phyloP scores from a whole-genome alignment of 2,329 filamentous ascomycete genomes.

The Ceratocystis cacaofunesta region DNA sequence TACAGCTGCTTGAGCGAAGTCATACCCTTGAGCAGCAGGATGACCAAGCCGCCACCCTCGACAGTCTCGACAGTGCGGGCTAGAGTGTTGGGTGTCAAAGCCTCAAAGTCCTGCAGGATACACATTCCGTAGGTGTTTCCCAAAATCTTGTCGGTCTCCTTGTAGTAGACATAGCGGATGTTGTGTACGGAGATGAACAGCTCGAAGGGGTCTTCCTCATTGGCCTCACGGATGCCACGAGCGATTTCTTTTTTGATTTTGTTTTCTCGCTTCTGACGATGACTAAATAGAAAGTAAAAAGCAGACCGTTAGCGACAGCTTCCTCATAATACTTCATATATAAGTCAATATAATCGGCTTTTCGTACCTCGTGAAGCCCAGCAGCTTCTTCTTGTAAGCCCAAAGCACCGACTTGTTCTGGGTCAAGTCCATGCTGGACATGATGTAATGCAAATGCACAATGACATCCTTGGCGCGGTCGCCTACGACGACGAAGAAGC shows the following conservation, averaged over 20 bases:
- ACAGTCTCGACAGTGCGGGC: slow-evolving; percentile 94
- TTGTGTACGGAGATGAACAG: slow-evolving; percentile 92
- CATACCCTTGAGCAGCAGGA: slow-evolving; percentile 90
- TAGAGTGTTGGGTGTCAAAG: slow-evolving; percentile 89
- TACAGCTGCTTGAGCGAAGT: slow-evolving; percentile 94
- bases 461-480: slow-evolving; percentile 93
- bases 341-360: not conserved
- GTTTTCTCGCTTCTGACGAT: slow-evolving; percentile 92
- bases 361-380: slow-evolving; percentile 66
- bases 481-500: slow-evolving; percentile 93
- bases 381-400: slow-evolving; percentile 96
- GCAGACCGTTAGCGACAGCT: not conserved
- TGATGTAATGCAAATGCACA: slow-evolving; percentile 82
- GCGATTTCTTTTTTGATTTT: slow-evolving; percentile 99
- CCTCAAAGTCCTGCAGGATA: slow-evolving; percentile 95
- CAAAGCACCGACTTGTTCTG: slow-evolving; percentile 85
- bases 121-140: slow-evolving; percentile 98
- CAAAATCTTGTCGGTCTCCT: slow-evolving; percentile 96
- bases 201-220: slow-evolving; percentile 90
- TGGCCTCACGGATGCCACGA: slow-evolving; percentile 79
- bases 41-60: slow-evolving; percentile 82
- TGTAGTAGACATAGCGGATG: slow-evolving; percentile 98
- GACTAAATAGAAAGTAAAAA: slow-evolving; percentile 33
- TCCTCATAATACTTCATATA: not conserved
- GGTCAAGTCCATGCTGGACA: slow-evolving; percentile 78